phyloP scores from a whole-genome alignment of 2,329 filamentous ascomycete genomes.

The Myriosclerotinia duriaeana region DNA sequence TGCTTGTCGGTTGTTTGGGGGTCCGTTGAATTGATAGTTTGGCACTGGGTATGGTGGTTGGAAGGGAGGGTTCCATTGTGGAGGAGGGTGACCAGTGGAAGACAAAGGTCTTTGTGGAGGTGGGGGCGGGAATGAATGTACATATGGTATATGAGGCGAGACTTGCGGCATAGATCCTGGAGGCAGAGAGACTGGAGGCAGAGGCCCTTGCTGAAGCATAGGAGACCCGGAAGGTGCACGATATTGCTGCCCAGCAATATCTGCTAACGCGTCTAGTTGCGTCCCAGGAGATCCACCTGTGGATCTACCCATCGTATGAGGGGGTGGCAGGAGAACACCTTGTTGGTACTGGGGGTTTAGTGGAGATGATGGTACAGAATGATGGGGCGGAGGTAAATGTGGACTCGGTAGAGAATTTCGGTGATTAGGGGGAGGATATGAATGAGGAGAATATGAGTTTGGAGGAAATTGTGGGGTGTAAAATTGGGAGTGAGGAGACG shows the following conservation, averaged over 20 bases:
- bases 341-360: constrained; percentile 31
- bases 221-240: constrained; percentile 36
- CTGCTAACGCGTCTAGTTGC: constrained; percentile 38
- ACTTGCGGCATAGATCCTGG: constrained; percentile 14
- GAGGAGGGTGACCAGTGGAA: constrained; percentile 32
- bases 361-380: constrained; percentile 40
- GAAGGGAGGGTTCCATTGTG: constrained; percentile 29
- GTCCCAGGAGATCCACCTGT: constrained; percentile 31
- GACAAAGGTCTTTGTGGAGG: constrained; percentile 32
- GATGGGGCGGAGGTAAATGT: constrained; percentile 36
- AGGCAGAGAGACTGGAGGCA: constrained; percentile 20
- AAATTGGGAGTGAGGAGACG: constrained; percentile 21
- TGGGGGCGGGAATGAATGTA: constrained; percentile 31
- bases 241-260: constrained; percentile 40
- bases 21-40: constrained; percentile 29
- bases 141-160: constrained; percentile 24
- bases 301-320: constrained; percentile 29
- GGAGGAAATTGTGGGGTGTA: constrained; percentile 23
- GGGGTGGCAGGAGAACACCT: constrained; percentile 35
- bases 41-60: constrained; percentile 27
- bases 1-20: constrained; percentile 30
- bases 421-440: constrained; percentile 26
- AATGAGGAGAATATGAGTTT: constrained; percentile 25
- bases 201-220: constrained; percentile 33
- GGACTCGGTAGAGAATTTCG: constrained; percentile 35